Percentiles rank a stretch among this genome's conserved stretches.
phyloP scores from a whole-genome alignment of 805 yeast species.

The Peterozyma toletana region DNA sequence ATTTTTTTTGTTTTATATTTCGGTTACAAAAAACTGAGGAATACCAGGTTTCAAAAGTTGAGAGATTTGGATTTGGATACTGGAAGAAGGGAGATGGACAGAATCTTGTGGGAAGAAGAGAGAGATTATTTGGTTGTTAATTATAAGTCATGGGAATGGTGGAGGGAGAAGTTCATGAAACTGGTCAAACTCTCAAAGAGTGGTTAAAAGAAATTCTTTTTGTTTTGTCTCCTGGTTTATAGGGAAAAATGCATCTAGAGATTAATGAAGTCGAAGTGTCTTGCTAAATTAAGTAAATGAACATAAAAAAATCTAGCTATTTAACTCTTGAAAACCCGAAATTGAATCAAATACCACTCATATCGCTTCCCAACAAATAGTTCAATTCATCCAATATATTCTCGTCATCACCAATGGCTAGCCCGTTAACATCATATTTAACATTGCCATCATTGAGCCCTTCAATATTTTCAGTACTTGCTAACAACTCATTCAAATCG shows the following conservation, averaged over 20 bases:
- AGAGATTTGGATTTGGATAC: conserved; percentile 77
- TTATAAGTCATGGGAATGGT: too few species aligned
- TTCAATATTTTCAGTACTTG: conserved; percentile 5
- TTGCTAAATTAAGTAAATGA: too few species aligned
- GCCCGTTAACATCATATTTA: conserved; percentile 5
- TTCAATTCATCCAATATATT: conserved; percentile 9
- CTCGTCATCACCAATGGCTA: conserved; percentile 4
- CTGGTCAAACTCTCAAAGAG: too few species aligned
- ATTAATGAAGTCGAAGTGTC: too few species aligned
- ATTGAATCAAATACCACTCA: too few species aligned
- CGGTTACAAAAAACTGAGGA: conserved; percentile 46
- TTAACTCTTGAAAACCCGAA: too few species aligned
- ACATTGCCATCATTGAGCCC: conserved; percentile 1
- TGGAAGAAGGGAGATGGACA: conserved; percentile 78
- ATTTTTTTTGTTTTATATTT: conserved; percentile 35
- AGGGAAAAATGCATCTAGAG: too few species aligned
- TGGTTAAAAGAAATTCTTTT: too few species aligned
- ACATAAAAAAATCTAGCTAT: too few species aligned
- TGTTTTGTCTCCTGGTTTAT: too few species aligned
- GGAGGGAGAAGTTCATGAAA: too few species aligned
- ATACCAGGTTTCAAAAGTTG: conserved; percentile 59
- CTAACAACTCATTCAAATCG: conserved; percentile 7
- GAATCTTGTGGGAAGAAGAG: conserved; percentile 49
- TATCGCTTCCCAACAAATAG: conserved; percentile 5
- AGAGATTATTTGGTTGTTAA: conserved; percentile 46